Percentiles rank a stretch among this genome's conserved stretches.
Evolutionary conservation across 2,329 filamentous ascomycete genomes (phyloP).

Genomic region (Aureobasidium sp.): DNA sequence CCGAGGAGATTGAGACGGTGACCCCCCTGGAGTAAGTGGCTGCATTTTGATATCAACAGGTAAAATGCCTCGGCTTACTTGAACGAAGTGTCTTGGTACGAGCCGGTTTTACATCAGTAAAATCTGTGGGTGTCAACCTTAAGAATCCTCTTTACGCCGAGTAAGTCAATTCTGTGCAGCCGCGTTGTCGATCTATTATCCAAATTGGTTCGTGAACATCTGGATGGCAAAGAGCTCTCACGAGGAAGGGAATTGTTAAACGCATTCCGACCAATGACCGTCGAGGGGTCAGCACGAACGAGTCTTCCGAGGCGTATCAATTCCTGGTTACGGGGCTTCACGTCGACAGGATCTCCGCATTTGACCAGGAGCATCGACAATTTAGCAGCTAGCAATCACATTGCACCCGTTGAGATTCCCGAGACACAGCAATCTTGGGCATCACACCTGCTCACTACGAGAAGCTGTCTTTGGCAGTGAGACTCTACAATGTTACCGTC

Average conservation of each 20-base stretch:
- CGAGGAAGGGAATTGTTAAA: background rate
- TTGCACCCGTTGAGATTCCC: background rate
- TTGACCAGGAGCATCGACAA: background rate
- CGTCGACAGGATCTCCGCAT: background rate
- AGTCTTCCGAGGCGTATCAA: too few relatives aligned
- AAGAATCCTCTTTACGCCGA: conserved; percentile 23
- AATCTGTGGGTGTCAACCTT: conserved; percentile 28
- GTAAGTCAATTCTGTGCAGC: conserved; percentile 16
- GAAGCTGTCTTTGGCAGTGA: too few relatives aligned
- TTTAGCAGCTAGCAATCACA: background rate
- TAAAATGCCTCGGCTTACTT: background rate
- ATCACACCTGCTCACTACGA: too few relatives aligned
- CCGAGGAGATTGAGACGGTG: conserved; percentile 34
- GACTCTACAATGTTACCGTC: too few relatives aligned
- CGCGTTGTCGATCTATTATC: background rate
- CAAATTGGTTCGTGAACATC: background rate
- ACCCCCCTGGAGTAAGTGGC: conserved; percentile 28
- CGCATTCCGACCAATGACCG: background rate
- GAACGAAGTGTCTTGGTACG: conserved; percentile 26
- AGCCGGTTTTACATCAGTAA: conserved; percentile 27
- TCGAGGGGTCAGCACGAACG: too few relatives aligned
- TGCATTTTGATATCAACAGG: background rate
- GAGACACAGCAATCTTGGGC: too few relatives aligned
- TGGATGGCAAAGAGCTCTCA: background rate
- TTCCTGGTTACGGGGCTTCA: too few relatives aligned